phyloP scores from a whole-genome alignment of 2,329 filamentous ascomycete genomes.

The Beauveria brongniartii region DNA sequence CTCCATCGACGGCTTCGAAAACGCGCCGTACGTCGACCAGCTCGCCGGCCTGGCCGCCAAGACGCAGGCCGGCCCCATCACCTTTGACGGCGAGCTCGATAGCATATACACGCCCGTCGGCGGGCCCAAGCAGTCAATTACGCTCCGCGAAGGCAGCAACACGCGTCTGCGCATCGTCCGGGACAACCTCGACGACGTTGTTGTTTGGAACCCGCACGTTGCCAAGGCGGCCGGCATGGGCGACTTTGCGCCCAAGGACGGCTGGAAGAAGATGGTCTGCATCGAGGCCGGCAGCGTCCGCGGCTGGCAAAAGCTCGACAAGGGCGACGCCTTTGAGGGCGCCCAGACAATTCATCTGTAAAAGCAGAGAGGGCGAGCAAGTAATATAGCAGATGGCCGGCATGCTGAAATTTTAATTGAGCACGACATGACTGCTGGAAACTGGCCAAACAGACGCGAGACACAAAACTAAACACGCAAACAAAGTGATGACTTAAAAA shows the following conservation, averaged over 20 bases:
- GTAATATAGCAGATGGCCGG: neutral
- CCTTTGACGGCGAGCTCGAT: constrained; percentile 74
- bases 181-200: constrained; percentile 79
- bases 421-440: neutral
- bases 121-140: constrained; percentile 49
- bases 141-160: constrained; percentile 55
- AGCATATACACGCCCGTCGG: constrained; percentile 72
- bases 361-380: neutral
- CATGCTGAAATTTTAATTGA: neutral
- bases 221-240: constrained; percentile 75
- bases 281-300: constrained; percentile 82
- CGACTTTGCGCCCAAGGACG: constrained; percentile 84
- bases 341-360: constrained; percentile 45
- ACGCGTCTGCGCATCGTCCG: constrained; percentile 66
- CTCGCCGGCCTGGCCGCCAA: constrained; percentile 57
- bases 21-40: constrained; percentile 77
- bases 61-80: constrained; percentile 55
- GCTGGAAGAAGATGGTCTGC: constrained; percentile 89
- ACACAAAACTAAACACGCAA: no score
- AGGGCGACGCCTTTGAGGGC: constrained; percentile 60
- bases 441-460: no score
- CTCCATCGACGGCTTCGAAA: constrained; percentile 66
- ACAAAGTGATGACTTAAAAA: neutral
- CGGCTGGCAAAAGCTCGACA: constrained; percentile 77
- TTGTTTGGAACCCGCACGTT: constrained; percentile 95